Evolutionary conservation across 78 protist species (phyloP).

Genomic region (slime mould (Dictyostelium discoideum)): DNA sequence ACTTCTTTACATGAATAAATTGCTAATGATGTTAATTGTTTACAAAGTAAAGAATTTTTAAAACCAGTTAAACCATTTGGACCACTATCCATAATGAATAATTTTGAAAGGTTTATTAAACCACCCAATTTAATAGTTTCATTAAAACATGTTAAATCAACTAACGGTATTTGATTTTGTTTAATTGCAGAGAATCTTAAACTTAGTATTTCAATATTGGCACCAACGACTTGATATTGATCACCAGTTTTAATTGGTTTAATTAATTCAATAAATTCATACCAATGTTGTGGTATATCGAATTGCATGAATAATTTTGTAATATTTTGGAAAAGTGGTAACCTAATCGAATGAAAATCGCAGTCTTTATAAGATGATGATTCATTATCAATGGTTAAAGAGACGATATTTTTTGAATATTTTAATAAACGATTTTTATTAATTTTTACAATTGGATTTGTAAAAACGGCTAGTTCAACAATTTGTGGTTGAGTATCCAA

Average conservation of each 20-base stretch:
- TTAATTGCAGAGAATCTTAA: not conserved
- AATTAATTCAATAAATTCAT: not conserved
- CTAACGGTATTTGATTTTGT: not conserved
- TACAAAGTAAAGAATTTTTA: not conserved
- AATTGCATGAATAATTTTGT: not conserved
- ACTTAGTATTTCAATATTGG: not conserved
- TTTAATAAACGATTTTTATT: not conserved
- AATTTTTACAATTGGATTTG: not conserved
- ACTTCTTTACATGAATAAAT: not conserved
- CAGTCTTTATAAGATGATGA: not conserved
- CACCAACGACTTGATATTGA: not conserved
- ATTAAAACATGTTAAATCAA: not conserved
- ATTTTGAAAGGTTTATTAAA: not conserved
- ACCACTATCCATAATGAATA: not conserved
- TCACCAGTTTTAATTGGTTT: not conserved
- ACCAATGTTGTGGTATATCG: not conserved
- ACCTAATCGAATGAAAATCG: not conserved
- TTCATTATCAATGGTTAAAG: not conserved
- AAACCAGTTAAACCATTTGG: not conserved
- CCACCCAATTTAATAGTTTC: slow-evolving; percentile 7
- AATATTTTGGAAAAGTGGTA: not conserved
- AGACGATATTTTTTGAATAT: not conserved
- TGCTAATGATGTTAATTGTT: not conserved
- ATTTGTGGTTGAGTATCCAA: not conserved
- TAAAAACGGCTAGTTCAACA: not conserved